Conservation (phyloP, 768 basidiomycete species). For the Termitomyces sp. region DNA sequence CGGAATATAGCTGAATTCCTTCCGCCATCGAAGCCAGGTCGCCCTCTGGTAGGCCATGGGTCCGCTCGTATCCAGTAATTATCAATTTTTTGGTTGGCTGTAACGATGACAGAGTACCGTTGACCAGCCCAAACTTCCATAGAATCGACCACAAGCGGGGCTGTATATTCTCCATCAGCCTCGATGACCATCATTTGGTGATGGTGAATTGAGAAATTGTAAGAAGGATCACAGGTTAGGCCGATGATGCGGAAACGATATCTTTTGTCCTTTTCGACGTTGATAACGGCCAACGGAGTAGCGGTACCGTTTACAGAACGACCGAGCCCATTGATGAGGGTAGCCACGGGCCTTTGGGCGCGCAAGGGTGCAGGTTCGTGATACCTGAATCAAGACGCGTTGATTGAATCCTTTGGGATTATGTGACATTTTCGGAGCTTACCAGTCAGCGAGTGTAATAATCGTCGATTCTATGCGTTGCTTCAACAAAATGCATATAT, state of each 20-base stretch:
- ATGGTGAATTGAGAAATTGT: conserved; percentile 4
- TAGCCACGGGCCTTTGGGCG: neutral
- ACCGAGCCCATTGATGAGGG: conserved; percentile 4
- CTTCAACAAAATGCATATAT: neutral
- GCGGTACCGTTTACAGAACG: neutral
- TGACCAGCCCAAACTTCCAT: conserved; percentile 4
- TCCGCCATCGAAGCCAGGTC: conserved; percentile 1
- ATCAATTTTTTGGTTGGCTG: conserved; percentile 1
- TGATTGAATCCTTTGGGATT: neutral
- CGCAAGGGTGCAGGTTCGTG: conserved; percentile 3
- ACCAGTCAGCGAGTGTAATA: conserved; percentile 5
- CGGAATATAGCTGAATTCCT: conserved; percentile 6
- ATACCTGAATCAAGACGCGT: neutral
- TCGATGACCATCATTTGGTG: conserved; percentile 4
- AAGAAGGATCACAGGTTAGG: conserved; percentile 2
- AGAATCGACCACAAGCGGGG: conserved; percentile 1
- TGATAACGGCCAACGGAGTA: conserved; percentile 1
- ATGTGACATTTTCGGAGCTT: neutral
- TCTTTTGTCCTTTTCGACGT: conserved; percentile 2
- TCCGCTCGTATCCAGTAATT: conserved; percentile 8
- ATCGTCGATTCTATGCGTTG: neutral
- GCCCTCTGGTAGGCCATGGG: neutral
- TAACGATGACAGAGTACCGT: conserved; percentile 3
- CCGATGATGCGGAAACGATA: conserved; percentile 7
- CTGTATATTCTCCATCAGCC: conserved; percentile 2